These are phyloP conservation scores for Pseudomassariella vexata DNA, from an alignment of 2,329 filamentous ascomycete genomes.

Conservation along the genomic window DNA sequence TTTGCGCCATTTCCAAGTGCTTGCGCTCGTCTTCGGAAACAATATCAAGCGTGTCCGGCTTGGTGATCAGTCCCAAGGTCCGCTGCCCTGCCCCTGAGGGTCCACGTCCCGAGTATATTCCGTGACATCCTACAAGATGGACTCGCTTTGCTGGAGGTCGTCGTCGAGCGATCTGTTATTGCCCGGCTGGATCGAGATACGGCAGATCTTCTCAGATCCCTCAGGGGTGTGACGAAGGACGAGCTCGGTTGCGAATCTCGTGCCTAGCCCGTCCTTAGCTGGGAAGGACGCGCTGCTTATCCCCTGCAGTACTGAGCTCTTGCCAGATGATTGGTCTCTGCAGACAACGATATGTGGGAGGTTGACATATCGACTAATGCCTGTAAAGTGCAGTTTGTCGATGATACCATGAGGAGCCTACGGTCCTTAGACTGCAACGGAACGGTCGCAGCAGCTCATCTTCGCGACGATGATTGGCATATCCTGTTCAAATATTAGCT, in stretches of 20 bases:
- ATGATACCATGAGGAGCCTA: slow-evolving; percentile 25
- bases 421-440: slow-evolving; percentile 15
- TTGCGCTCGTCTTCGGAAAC: slow-evolving; percentile 31
- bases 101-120: slow-evolving; percentile 31
- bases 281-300: slow-evolving; percentile 57
- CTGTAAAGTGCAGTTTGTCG: slow-evolving; percentile 27
- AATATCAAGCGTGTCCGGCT: slow-evolving; percentile 29
- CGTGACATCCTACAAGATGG: slow-evolving; percentile 50
- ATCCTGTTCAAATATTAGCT: too few species aligned
- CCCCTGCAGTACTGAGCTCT: slow-evolving; percentile 58
- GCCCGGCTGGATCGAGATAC: slow-evolving; percentile 26
- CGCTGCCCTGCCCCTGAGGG: slow-evolving; percentile 28
- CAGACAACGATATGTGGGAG: slow-evolving; percentile 46
- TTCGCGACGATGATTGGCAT: too few species aligned
- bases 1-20: slow-evolving; percentile 35
- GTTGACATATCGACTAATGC: slow-evolving; percentile 27
- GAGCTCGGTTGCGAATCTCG: slow-evolving; percentile 57
- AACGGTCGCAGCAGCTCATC: too few species aligned
- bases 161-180: slow-evolving; percentile 15
- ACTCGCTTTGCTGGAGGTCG: slow-evolving; percentile 42
- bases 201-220: slow-evolving; percentile 20
- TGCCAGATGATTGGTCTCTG: slow-evolving; percentile 56
- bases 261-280: slow-evolving; percentile 50
- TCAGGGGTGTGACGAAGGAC: slow-evolving; percentile 39
- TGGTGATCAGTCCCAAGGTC: slow-evolving; percentile 44